Evolutionary conservation across 2,329 filamentous ascomycete species (phyloP), one percentile per base, ranked within the genome.

Genomic region (Sporothrix euskadiensis): DNA sequence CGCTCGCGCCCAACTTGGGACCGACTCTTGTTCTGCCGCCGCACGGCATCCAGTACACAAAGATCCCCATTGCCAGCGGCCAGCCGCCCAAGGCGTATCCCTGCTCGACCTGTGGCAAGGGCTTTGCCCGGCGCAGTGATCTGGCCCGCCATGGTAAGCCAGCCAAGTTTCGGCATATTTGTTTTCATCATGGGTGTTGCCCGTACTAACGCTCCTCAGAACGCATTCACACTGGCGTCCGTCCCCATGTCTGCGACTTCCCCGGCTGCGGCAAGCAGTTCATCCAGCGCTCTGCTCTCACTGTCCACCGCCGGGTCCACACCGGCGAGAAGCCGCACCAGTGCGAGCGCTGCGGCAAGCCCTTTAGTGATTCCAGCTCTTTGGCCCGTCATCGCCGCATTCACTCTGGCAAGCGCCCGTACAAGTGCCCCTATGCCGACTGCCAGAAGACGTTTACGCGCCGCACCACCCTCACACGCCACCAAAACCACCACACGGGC

Each of bases 401-500:
- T 75, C 96, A 99, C 81, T 97, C 94, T 4, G 96, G 96, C 74
- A 97, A 96, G 83, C 88, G 96, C 69, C 96, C 96, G 1, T 99
- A 98, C 85, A 97, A 97, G 82, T 99, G 96, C 83, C 94, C 94
- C 0, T 98, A 96, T 79, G 94, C 94, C 74, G 94, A 98, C 81
- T 99, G 96, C 82, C 94, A 98, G 80, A 98, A 98, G 87, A 98
- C 95, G 0, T 99, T 99, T 80, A 99, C 96, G 10, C 91, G 96
- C 73, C 92, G 95, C 76, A 98, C 96, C 0, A 98, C 96, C 2
- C 85, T 99, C 75, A 99, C 95, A 1, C 90, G 96, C 69, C 96
- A 99, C 81, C 94, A 98, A 83, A 97, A 97, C 78, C 93, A 97
- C 79, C 96, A 98, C 81, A 97, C 92, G 26, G 96, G 95, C 57